These are phyloP conservation scores for Rugonectria rugulosa DNA, from an alignment of 2,329 filamentous ascomycete species.

Conservation along the genomic window DNA sequence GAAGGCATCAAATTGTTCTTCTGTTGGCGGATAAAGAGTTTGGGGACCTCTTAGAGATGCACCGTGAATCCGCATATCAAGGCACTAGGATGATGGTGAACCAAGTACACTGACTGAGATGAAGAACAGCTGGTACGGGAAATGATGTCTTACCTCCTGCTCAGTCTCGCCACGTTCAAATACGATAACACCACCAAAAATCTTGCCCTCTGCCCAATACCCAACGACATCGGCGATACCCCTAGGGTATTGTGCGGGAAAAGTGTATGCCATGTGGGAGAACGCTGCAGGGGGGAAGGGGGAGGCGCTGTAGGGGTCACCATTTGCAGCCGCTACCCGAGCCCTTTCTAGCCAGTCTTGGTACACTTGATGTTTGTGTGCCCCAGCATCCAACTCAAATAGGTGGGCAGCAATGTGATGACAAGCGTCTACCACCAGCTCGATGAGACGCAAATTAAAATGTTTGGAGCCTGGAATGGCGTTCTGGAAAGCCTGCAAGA, in stretches of 20 bases:
- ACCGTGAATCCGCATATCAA: conserved; percentile 4
- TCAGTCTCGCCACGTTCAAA: conserved; percentile 28
- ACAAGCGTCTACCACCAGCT: conserved; percentile 10
- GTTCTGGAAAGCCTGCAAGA: neutral
- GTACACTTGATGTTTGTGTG: conserved; percentile 9
- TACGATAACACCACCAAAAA: conserved; percentile 21
- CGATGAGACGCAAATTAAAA: conserved; percentile 11
- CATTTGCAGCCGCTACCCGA: neutral
- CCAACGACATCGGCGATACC: conserved; percentile 13
- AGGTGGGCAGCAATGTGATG: conserved; percentile 13
- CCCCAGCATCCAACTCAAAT: conserved; percentile 2
- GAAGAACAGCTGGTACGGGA: neutral
- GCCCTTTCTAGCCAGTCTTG: neutral
- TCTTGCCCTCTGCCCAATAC: conserved; percentile 26
- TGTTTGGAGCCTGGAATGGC: neutral
- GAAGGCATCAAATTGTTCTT: neutral
- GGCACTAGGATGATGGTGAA: neutral
- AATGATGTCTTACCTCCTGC: conserved; percentile 10
- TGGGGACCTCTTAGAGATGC: neutral
- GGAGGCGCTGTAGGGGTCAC: neutral
- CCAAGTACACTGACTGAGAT: too few species aligned
- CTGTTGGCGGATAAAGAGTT: conserved; percentile 1
- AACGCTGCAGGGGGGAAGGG: neutral
- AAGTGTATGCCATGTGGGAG: conserved; percentile 9
- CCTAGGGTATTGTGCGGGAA: conserved; percentile 16